Evolutionary conservation across 768 basidiomycete genomes (phyloP), one percentile per base, ranked within the genome.

Genomic region (Trametes maxima): DNA sequence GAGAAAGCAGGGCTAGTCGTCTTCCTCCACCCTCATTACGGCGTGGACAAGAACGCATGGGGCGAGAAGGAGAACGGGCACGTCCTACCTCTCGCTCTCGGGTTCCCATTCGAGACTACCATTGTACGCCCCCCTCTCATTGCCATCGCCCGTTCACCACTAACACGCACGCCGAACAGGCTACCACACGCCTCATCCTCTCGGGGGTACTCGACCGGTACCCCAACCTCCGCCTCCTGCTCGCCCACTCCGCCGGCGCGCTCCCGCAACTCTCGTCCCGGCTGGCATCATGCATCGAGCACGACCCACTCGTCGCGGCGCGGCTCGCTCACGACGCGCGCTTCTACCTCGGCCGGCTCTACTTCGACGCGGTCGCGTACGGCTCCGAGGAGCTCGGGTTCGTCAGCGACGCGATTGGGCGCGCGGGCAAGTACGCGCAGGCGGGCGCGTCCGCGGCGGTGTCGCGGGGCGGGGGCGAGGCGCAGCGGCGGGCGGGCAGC

Each of bases 91-190:
- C 82, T 95, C 53, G 90, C 92, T 0, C 80, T 94, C 16, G 93
- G 94, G 1, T 95, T 95, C 74, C 93, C 93, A 2, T 89, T 95
- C 68, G 94, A 95, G 76, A 95, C 93, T 17, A 94, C 94, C 4
- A 86, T 85, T 35, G 92, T 92, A 66, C 71, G 89, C 78, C 43
- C 17, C 21, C 11, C n/a, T 17, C n/a, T 16, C 11, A 42, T n/a
- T 25, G 11, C 7, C 25, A 6, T 46, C 16, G 0, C 19, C 43
- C 16, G 1, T 8, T 48, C 22, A n/a, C 50, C 21, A 0, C 37
- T 24, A 7, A 24, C 35, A 21, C 33, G 21, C 7, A 21, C 42
- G 35, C 36, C 13, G 35, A 21, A 7, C 58, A 82, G 81, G 90
- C 92, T 3, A 83, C 85, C 33, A 88, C 93, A 7, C 85, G 92